Conservation (phyloP, 139 green algal species). For the Micractinium sp. region DNA sequence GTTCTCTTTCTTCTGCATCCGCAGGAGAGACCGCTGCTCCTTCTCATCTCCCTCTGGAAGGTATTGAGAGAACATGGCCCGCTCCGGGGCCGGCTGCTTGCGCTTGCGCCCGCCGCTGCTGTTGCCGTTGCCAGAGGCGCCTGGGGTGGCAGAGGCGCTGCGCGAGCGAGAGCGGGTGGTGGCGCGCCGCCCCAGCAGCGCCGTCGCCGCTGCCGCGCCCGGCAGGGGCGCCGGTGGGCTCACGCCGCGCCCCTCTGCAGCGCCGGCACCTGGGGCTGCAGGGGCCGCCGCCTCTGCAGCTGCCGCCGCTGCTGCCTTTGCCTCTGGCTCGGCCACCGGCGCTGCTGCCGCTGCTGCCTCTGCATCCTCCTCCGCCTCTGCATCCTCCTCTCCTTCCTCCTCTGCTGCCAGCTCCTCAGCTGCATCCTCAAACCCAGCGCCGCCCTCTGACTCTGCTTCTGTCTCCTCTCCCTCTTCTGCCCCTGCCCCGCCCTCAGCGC, state of each 20-base stretch:
- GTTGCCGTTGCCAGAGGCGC: not conserved
- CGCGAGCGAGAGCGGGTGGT: not conserved
- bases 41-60: not conserved
- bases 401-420: not conserved
- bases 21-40: not conserved
- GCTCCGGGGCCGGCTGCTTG: slow-evolving; percentile 2
- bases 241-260: not conserved
- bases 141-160: not conserved
- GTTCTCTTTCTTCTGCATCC: not conserved
- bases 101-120: slow-evolving; percentile 4
- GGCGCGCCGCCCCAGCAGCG: not conserved
- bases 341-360: not conserved
- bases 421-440: not conserved
- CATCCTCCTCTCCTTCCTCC: not conserved
- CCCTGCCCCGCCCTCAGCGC: not conserved
- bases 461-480: not conserved
- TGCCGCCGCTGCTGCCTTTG: not conserved
- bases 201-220: not conserved
- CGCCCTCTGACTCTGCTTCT: not conserved
- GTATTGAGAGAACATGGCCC: slow-evolving; percentile 10
- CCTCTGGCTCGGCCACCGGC: not conserved
- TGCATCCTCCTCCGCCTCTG: not conserved
- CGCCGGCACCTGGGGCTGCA: not conserved
- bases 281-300: not conserved
- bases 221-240: not conserved